Evolutionary conservation across 2,329 filamentous ascomycete genomes (phyloP).

Genomic region (Tolypocladium guangdongense): DNA sequence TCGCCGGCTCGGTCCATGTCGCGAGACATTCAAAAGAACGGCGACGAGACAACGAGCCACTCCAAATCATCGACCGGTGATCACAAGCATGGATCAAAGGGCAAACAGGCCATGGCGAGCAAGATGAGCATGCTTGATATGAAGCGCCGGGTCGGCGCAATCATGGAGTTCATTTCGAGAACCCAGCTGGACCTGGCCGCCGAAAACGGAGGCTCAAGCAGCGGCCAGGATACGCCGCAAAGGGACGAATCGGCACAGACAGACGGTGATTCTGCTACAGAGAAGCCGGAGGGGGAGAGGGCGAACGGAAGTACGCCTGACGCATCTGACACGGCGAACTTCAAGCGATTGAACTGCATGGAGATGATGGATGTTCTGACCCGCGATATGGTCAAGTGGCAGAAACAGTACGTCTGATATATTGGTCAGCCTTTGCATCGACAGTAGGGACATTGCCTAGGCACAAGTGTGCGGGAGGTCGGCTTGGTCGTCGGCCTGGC

Average conservation of each 20-base stretch:
- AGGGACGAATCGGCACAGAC: slow-evolving; percentile 23
- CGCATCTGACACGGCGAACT: slow-evolving; percentile 35
- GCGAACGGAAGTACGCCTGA: slow-evolving; percentile 14
- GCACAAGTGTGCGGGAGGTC: background rate
- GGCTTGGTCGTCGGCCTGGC: background rate
- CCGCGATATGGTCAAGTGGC: slow-evolving; percentile 73
- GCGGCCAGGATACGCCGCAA: slow-evolving; percentile 24
- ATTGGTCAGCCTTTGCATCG: background rate
- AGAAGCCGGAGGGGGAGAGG: slow-evolving; percentile 8
- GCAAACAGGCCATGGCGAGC: slow-evolving; percentile 41
- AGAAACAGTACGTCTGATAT: slow-evolving; percentile 52
- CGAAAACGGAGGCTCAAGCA: slow-evolving; percentile 30
- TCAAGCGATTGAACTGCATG: slow-evolving; percentile 64
- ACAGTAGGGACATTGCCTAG: background rate
- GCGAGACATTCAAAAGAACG: slow-evolving; percentile 31
- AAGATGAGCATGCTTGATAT: slow-evolving; percentile 82
- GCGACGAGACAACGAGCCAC: slow-evolving; percentile 23
- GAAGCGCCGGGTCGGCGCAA: slow-evolving; percentile 71
- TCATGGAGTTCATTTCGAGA: slow-evolving; percentile 81
- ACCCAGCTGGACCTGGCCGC: slow-evolving; percentile 80
- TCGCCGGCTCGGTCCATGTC: slow-evolving; percentile 47
- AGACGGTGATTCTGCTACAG: slow-evolving; percentile 21
- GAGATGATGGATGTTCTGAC: slow-evolving; percentile 90
- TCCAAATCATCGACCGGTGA: slow-evolving; percentile 28
- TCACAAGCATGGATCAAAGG: slow-evolving; percentile 43